phyloP scores from a whole-genome alignment of 805 yeast genomes.

The Kuraishia piskuri region DNA sequence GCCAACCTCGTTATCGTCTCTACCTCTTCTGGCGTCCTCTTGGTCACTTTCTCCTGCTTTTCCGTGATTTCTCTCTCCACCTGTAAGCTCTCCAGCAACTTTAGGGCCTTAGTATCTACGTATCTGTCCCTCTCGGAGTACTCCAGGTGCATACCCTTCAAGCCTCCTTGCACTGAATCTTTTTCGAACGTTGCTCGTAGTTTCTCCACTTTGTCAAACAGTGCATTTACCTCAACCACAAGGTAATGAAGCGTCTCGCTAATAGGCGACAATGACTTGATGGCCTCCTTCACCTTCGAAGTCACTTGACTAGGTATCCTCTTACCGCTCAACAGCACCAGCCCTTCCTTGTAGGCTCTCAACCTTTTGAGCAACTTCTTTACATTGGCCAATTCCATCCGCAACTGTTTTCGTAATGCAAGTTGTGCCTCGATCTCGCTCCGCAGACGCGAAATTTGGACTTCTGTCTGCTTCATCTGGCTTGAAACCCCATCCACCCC shows the following conservation, averaged over 20 bases:
- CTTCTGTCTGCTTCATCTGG: neutral
- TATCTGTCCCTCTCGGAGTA: neutral
- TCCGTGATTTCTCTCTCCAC: neutral
- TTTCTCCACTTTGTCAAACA: neutral
- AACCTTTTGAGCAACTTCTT: neutral
- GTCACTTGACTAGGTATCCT: neutral
- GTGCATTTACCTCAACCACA: constrained; percentile 1
- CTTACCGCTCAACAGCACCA: neutral
- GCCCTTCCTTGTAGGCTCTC: neutral
- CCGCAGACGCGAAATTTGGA: neutral
- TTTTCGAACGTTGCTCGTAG: neutral
- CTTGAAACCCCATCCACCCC: neutral
- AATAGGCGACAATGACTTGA: constrained; percentile 1
- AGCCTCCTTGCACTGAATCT: neutral
- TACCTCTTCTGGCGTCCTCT: neutral
- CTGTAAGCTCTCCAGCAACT: neutral
- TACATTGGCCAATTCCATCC: neutral
- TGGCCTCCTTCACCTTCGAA: neutral
- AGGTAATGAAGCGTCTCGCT: constrained; percentile 2
- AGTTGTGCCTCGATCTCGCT: constrained; percentile 4
- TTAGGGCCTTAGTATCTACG: neutral
- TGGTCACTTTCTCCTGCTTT: neutral
- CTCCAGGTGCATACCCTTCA: neutral
- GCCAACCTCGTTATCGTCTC: neutral
- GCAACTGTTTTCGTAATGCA: constrained; percentile 4